Base-by-base conservation (phyloP, 2,329 filamentous ascomycete genomes). In the Fusarium sp. region DNA sequence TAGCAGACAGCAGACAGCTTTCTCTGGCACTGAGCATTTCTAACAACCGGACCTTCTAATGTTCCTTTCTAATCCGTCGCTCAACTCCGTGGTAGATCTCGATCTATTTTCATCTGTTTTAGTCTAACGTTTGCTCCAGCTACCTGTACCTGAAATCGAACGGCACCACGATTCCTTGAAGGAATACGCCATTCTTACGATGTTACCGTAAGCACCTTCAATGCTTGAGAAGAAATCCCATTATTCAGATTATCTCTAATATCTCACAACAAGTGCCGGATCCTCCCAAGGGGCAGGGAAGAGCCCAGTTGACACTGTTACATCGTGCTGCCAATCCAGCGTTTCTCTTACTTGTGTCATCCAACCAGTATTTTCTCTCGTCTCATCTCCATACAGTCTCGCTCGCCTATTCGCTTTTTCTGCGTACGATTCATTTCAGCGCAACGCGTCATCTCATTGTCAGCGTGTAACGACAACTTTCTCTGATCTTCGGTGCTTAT, bases 321-420 rank as follows among this genome's bases (percentile, higher is more conserved):
- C 68, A 71, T 71, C 68, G 68, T 39, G 45, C 39, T 57, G 52
- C 31, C 34, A 58, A 57, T 57, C 63, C 57, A 45, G 64, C 64
- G 55, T 59, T 56, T 50, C 57, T 31, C 44, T 33, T 33, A 24
- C 51, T 31, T 56, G 63, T 64, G 63, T 64, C 42, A 57, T 69
- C 60, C 62, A 57, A 49, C 55, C 62, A 59, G 39, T 52, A 13
- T 49, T 62, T 54, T 63, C 28, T 42, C 66, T 68, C 67, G 57
- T 71, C 55, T 67, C 70, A 57, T 71, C 63, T 73, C 54, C 42
- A 55, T 65, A 60, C 57, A 55, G 66, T 62, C 69, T 68, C 57
- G 22, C 66, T 72, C 53, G 62, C 67, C 51, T 51, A 70, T 67
- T 61, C 56, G 46, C 53, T 64, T 56, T 60, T 66, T 53, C 59